Conservation (phyloP, 2,329 filamentous ascomycete species). For the Monosporascus cannonballus region DNA sequence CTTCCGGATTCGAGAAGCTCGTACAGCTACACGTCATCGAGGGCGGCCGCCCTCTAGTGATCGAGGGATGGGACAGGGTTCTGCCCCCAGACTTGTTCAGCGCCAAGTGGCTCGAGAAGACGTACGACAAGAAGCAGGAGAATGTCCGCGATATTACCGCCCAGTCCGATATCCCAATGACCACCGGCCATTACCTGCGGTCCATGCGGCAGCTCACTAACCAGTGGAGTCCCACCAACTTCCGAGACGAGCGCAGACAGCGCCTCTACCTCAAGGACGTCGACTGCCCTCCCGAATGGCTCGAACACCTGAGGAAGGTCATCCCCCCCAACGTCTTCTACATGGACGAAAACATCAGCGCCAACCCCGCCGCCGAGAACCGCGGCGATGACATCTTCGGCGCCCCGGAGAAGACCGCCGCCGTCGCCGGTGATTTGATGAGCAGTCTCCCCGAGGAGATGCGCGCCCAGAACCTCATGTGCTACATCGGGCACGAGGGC, state of each 20-base stretch:
- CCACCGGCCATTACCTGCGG: slow-evolving; percentile 82
- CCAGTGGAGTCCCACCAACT: slow-evolving; percentile 72
- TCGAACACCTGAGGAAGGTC: slow-evolving; percentile 66
- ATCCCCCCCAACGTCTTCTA: slow-evolving; percentile 85
- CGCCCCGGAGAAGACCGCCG: slow-evolving; percentile 50
- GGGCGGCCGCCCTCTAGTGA: slow-evolving; percentile 80
- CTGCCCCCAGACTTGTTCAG: slow-evolving; percentile 76
- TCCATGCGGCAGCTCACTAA: slow-evolving; percentile 80
- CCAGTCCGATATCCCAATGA: slow-evolving; percentile 72
- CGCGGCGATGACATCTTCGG: slow-evolving; percentile 38
- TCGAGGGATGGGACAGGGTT: slow-evolving; percentile 77
- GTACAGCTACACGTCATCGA: slow-evolving; percentile 77
- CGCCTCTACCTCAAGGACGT: slow-evolving; percentile 96
- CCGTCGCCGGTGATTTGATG: slow-evolving; percentile 86
- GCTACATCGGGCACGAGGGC: slow-evolving; percentile 94
- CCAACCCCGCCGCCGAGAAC: slow-evolving; percentile 16
- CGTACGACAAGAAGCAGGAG: slow-evolving; percentile 77
- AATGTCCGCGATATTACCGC: slow-evolving; percentile 74
- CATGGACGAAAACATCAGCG: slow-evolving; percentile 68
- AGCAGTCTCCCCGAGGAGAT: slow-evolving; percentile 80
- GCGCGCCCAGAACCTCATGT: slow-evolving; percentile 96
- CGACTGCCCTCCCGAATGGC: slow-evolving; percentile 86
- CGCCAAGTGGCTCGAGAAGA: slow-evolving; percentile 70
- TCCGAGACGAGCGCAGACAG: slow-evolving; percentile 72
- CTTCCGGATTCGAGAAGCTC: slow-evolving; percentile 78